phyloP scores from a whole-genome alignment of 805 yeast species.

The Huiozyma sinensis region DNA sequence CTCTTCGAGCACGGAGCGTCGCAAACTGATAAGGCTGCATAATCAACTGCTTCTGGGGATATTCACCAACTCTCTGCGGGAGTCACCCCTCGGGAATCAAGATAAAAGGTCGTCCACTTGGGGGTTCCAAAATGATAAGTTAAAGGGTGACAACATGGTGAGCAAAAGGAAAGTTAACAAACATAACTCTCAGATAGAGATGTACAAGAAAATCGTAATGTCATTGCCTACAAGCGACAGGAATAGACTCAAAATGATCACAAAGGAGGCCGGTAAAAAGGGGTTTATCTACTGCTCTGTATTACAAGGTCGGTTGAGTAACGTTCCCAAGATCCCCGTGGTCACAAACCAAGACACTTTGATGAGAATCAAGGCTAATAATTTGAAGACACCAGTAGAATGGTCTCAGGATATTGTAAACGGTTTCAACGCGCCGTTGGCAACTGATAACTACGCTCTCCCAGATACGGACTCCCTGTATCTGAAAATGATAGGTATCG shows the following conservation, averaged over 20 bases:
- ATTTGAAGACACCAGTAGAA: constrained; percentile 40
- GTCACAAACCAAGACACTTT: constrained; percentile 29
- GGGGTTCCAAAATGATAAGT: constrained; percentile 36
- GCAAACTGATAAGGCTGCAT: constrained; percentile 39
- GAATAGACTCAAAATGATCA: constrained; percentile 70
- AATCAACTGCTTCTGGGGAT: constrained; percentile 74
- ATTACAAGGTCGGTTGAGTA: constrained; percentile 51
- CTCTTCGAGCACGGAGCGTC: not conserved
- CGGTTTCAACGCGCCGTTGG: constrained; percentile 71
- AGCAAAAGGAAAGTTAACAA: constrained; percentile 28
- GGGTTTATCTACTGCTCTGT: constrained; percentile 62
- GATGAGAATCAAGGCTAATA: constrained; percentile 23
- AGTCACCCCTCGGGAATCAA: constrained; percentile 63
- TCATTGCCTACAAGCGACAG: constrained; percentile 78
- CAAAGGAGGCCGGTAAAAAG: constrained; percentile 72
- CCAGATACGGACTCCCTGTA: constrained; percentile 69
- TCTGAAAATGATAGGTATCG: constrained; percentile 64
- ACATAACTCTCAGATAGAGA: constrained; percentile 62
- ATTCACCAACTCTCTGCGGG: constrained; percentile 73
- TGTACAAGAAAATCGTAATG: constrained; percentile 76
- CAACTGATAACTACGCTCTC: constrained; percentile 66
- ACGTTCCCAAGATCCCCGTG: constrained; percentile 72
- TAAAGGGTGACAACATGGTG: constrained; percentile 25
- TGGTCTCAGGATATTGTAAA: constrained; percentile 91
- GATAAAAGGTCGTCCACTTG: constrained; percentile 54